Percentiles rank a stretch among this genome's conserved stretches.
Evolutionary conservation across 176 grass and related monocot genomes (phyloP).

Genomic region (Alloteropsis semialata): DNA sequence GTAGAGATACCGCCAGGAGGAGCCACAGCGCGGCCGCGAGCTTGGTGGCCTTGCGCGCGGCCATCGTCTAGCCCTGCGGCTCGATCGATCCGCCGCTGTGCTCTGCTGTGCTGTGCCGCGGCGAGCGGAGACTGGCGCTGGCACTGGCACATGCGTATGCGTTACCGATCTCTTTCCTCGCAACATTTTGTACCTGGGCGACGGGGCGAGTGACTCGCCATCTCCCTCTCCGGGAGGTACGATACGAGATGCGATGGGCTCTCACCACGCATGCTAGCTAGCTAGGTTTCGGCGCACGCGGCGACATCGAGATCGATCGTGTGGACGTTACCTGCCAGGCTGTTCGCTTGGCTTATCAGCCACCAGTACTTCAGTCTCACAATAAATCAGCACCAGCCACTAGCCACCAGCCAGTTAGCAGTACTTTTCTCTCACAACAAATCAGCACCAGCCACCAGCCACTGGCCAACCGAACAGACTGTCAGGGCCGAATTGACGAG

Average conservation of each 20-base stretch:
- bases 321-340: too few species aligned
- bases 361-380: too few species aligned
- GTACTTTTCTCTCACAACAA: too few species aligned
- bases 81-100: background rate
- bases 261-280: background rate
- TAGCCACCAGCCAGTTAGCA: too few species aligned
- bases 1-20: background rate
- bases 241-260: background rate
- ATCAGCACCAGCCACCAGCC: too few species aligned
- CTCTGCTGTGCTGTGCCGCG: background rate
- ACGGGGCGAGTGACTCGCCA: background rate
- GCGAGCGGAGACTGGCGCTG: background rate
- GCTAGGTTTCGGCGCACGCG: background rate
- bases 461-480: too few species aligned
- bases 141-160: background rate
- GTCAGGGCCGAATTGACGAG: too few species aligned
- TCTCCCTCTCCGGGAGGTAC: background rate
- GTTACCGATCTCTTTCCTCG: background rate
- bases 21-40: constrained; percentile 3
- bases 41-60: background rate
- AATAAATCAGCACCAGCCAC: too few species aligned
- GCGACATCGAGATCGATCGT: background rate
- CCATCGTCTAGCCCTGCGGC: background rate
- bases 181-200: background rate
- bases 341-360: too few species aligned